Evolutionary conservation across 2,329 filamentous ascomycete species (phyloP), one percentile per base, ranked within the genome.

Genomic region (Pseudocercospora crystallina): DNA sequence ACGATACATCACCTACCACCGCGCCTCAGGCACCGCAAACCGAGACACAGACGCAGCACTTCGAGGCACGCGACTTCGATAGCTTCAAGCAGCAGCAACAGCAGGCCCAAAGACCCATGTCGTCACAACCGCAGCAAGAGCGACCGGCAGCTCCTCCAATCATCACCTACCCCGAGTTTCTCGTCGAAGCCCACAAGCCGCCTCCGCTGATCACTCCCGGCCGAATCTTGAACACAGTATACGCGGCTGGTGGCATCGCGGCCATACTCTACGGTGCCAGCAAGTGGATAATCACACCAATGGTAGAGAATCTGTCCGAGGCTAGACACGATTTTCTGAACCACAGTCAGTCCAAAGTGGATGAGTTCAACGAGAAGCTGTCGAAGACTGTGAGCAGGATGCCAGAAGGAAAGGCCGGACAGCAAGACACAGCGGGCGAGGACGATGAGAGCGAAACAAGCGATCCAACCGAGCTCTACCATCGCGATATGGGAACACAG

Each of bases 401-500:
- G 31, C 56, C 61, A 15, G 56, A 62, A 33, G 13, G 57, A 20
- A 60, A 49, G 37, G 47, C 20, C 50, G 53, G 51, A 54, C 51
- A 46, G 65, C 57, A 68, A 1, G 65, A 67, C 12, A 71, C 72
- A 26, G 69, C 73, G 34, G 62, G 69, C n/a, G 73, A 74, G 13
- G 77, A 81, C 37, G 63, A 62, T 11, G 77, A 78, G 15, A 79
- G 76, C 37, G 60, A 73, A 12, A 73, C 71, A 61, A 82, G 79
- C 10, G 82, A 85, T 58, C 88, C 89, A 1, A 84, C 85, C 1
- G 88, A 92, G 69, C 80, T 91, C 55, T 94, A 89, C 71, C 87
- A 91, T 68, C 82, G 87, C 39, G 89, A 94, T 65, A 80, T 89
- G 53, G 87, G 87, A 57, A 87, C 88, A 1, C 89, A 94, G 69